Conservation (phyloP, 2,329 filamentous ascomycete genomes). For the Xylaria sp. region DNA sequence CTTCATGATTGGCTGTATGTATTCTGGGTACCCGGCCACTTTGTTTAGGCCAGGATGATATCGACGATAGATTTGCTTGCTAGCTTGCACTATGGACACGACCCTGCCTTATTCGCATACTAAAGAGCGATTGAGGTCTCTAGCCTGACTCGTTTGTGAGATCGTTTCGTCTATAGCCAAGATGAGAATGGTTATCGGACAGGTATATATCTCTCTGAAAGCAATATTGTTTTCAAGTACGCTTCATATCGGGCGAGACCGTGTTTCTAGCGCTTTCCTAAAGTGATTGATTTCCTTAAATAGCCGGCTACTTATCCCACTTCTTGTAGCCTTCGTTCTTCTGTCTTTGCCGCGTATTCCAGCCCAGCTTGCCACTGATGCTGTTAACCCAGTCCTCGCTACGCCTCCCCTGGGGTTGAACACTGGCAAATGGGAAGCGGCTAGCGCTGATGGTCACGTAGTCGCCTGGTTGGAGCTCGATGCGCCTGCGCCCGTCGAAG, state of each 20-base stretch:
- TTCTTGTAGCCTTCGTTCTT: constrained; percentile 67
- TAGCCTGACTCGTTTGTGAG: not conserved
- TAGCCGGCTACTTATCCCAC: constrained; percentile 52
- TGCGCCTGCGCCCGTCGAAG: constrained; percentile 91
- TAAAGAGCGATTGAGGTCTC: not conserved
- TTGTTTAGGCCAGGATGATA: not conserved
- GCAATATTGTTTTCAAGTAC: not conserved
- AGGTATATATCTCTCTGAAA: not conserved
- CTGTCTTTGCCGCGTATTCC: constrained; percentile 83
- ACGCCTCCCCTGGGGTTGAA: constrained; percentile 73
- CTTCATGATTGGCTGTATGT: constrained; percentile 5
- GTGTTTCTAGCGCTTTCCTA: not conserved
- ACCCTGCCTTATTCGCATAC: not conserved
- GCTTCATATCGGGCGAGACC: not conserved
- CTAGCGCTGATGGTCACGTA: constrained; percentile 87
- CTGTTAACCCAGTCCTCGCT: constrained; percentile 86
- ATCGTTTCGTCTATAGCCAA: not conserved
- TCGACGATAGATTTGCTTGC: not conserved
- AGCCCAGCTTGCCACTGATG: constrained; percentile 80
- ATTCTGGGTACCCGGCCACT: not conserved
- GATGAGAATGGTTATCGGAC: not conserved
- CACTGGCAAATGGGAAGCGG: constrained; percentile 81
- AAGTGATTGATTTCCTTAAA: not conserved
- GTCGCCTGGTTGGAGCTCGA: constrained; percentile 81
- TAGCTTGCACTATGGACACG: not conserved